phyloP scores from a whole-genome alignment of 176 grass and related monocot genomes.

The Cocos nucifera region DNA sequence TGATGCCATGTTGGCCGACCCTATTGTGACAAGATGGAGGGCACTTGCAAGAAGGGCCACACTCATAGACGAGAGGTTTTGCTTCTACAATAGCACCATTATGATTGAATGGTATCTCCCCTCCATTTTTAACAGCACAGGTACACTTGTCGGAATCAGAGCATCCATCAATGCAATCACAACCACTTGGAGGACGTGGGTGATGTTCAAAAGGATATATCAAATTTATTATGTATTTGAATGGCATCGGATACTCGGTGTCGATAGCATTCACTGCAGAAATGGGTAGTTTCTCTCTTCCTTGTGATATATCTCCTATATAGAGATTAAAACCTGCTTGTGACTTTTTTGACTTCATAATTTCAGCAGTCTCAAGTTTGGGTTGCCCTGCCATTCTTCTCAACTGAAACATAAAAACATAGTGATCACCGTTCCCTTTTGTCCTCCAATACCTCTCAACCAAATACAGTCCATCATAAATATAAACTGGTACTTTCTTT shows the following conservation, averaged over 20 bases:
- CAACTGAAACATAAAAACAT: constrained; percentile 56
- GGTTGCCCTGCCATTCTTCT: constrained; percentile 57
- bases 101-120: constrained; percentile 57
- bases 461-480: constrained; percentile 76
- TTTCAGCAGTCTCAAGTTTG: constrained; percentile 44
- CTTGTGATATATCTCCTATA: constrained; percentile 60
- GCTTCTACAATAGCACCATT: constrained; percentile 47
- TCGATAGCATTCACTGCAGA: constrained; percentile 60
- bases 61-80: constrained; percentile 78
- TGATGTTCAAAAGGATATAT: constrained; percentile 27
- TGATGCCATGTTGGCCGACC: constrained; percentile 66
- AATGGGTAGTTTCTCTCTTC: constrained; percentile 60
- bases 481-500: constrained; percentile 42
- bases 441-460: constrained; percentile 70
- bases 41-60: constrained; percentile 77
- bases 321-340: constrained; percentile 31
- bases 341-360: constrained; percentile 31
- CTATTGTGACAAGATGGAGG: constrained; percentile 68
- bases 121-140: constrained; percentile 69
- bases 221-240: constrained; percentile 42
- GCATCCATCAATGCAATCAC: constrained; percentile 54
- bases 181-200: constrained; percentile 34
- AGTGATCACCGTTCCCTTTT: constrained; percentile 27
- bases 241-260: constrained; percentile 40
- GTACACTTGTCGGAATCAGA: constrained; percentile 48